Conservation (phyloP, 2,329 filamentous ascomycete genomes). For the Fusarium equiseti region DNA sequence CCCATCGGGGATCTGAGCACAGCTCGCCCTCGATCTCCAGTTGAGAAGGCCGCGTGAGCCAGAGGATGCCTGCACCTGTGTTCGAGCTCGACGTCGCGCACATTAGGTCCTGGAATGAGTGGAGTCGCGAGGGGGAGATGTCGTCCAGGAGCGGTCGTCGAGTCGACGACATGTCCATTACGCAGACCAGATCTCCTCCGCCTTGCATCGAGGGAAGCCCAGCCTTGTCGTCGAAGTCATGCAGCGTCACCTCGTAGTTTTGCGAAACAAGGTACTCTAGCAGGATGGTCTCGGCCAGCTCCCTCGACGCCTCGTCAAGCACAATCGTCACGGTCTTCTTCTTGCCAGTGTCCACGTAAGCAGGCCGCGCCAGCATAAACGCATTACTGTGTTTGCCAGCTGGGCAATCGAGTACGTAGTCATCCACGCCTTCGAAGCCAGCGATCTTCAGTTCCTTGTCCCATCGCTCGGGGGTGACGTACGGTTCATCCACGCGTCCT, state of each 20-base stretch:
- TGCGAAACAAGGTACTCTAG: constrained; percentile 6
- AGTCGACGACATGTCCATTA: constrained; percentile 8
- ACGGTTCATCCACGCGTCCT: constrained; percentile 43
- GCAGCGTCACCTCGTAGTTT: constrained; percentile 6
- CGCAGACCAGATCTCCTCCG: constrained; percentile 7
- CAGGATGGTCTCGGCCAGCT: constrained; percentile 1
- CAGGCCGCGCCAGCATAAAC: constrained; percentile 6
- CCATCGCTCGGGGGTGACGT: constrained; percentile 44
- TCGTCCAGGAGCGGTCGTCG: constrained; percentile 7
- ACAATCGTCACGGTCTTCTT: constrained; percentile 8
- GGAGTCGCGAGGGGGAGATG: constrained; percentile 8
- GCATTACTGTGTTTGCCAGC: constrained; percentile 4
- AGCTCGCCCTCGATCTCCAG: constrained; percentile 4
- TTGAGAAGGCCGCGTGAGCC: constrained; percentile 9
- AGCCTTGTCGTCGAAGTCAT: constrained; percentile 4
- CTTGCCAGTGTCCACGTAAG: constrained; percentile 1
- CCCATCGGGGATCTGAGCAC: constrained; percentile 8
- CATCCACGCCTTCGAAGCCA: constrained; percentile 36
- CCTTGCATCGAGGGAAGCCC: constrained; percentile 5
- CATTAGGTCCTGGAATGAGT: constrained; percentile 9
- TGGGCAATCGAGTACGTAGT: constrained; percentile 7
- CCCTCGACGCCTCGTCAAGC: constrained; percentile 6
- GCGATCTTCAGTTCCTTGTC: constrained; percentile 43
- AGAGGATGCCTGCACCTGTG: constrained; percentile 8
- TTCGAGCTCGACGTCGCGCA: constrained; percentile 2